Evolutionary conservation across 1,139 yeast species (phyloP), one percentile per base, ranked within the genome.

Genomic region (Hanseniaspora uvarum): DNA sequence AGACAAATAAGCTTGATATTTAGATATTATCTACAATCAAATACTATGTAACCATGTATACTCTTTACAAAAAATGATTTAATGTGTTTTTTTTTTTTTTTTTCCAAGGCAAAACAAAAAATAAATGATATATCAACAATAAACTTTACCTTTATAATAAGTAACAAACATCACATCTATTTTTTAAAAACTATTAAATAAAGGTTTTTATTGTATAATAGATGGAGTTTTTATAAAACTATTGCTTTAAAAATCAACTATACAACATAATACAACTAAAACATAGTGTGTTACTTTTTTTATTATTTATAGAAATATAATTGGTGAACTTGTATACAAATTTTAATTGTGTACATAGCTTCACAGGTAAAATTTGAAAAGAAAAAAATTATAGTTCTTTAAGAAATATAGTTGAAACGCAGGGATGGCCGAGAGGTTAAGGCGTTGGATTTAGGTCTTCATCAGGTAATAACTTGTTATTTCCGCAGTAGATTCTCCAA

Each of bases 361-460:
- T 47, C 16, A 36, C 44, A 26, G 36, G 44, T 28, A 19, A 14
- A 14, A 30, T 19, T 26, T 38, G 36, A 4, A 18, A 37, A 39
- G 38, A 39, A 30, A 26, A 8, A 12, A 28, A 12, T 34, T 10
- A 31, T 36, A 21, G 14, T 5, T 24, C 21, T 16, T n/a, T n/a
- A 70, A 68, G 70, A 66, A 68, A 19, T 3, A n/a, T 34, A 10
- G 34, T 48, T 31, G 43, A 34, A 37, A 21, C 24, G 53, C 53
- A 50, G 53, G 46, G 53, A 50, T 69, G 72, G 72, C 72, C 72
- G 72, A 69, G 72, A 68, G 72, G 72, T 69, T 69, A 69, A 69
- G 72, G 72, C 72, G 72, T 68, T 70, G 69, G 71, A 68, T 69
- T 69, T 69, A 69, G 72, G 72, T 63, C 58, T 48, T 37, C 14